Evolutionary conservation across 1,139 yeast genomes (phyloP).

Genomic region (Debaryomyces sp.): DNA sequence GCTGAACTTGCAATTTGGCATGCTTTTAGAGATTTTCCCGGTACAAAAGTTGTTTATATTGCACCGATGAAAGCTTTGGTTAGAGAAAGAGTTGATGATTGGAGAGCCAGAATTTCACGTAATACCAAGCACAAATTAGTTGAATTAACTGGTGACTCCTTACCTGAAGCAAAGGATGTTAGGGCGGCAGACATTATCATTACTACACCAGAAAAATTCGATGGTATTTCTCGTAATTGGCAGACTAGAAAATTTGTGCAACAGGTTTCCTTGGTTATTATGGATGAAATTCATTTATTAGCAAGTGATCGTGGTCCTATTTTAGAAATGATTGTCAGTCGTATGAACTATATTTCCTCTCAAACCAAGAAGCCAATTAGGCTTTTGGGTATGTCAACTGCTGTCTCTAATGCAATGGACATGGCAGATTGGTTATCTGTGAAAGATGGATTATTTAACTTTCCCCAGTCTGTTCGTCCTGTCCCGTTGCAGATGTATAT

Average conservation of each 20-base stretch:
- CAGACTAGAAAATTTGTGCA: slow-evolving; percentile 92
- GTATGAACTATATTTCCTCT: slow-evolving; percentile 90
- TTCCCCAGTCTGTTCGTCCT: slow-evolving; percentile 95
- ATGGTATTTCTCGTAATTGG: slow-evolving; percentile 99
- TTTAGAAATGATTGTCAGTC: slow-evolving; percentile 96
- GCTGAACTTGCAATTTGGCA: slow-evolving; percentile 98
- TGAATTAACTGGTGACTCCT: slow-evolving; percentile 94
- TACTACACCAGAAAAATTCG: slow-evolving; percentile 98
- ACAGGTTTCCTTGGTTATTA: slow-evolving; percentile 84
- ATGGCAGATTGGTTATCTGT: slow-evolving; percentile 99
- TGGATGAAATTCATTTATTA: slow-evolving; percentile 97
- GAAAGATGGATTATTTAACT: slow-evolving; percentile 84
- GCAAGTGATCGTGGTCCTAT: slow-evolving; percentile 99
- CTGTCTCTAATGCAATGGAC: slow-evolving; percentile 96
- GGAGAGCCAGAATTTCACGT: slow-evolving; percentile 73
- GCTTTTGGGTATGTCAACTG: slow-evolving; percentile 92
- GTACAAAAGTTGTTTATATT: slow-evolving; percentile 86
- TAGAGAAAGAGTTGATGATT: slow-evolving; percentile 93
- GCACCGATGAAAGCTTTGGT: slow-evolving; percentile 99
- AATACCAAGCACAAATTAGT: slow-evolving; percentile 71
- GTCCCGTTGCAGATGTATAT: slow-evolving; percentile 97
- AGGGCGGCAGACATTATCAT: slow-evolving; percentile 88
- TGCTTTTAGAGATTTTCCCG: slow-evolving; percentile 80
- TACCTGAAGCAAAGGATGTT: slow-evolving; percentile 88
- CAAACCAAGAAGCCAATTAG: slow-evolving; percentile 78